phyloP scores from a whole-genome alignment of 306 rosid genomes.

The Vigna angularis region DNA sequence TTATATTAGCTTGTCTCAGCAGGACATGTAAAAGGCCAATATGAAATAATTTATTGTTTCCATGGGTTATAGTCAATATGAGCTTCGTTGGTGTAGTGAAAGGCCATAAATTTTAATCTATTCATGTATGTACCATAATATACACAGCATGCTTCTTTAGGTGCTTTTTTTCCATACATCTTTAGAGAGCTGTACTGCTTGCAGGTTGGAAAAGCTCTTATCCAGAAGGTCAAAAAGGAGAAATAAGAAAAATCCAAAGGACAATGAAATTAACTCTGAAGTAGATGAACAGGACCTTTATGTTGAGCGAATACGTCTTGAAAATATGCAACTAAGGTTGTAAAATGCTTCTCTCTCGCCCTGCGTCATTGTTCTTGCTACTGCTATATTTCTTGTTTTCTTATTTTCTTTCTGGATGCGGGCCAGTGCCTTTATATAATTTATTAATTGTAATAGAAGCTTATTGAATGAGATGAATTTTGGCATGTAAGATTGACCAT shows the following conservation, averaged over 20 bases:
- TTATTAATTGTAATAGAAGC: slow-evolving; percentile 6
- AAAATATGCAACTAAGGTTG: slow-evolving; percentile 86
- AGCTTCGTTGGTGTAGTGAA: slow-evolving; percentile 34
- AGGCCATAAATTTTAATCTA: slow-evolving; percentile 5
- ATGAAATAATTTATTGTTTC: slow-evolving; percentile 35
- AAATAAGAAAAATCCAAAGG: slow-evolving; percentile 54
- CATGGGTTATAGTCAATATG: slow-evolving; percentile 26
- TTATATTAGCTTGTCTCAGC: slow-evolving; percentile 29
- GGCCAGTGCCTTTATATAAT: slow-evolving; percentile 16
- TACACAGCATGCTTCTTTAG: slow-evolving; percentile 26
- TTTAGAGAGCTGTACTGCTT: slow-evolving; percentile 40
- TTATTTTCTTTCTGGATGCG: slow-evolving; percentile 19
- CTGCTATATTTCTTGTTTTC: slow-evolving; percentile 17
- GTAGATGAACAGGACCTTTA: slow-evolving; percentile 53
- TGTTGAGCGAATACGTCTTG: slow-evolving; percentile 88
- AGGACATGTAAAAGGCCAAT: slow-evolving; percentile 29
- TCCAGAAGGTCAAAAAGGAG: slow-evolving; percentile 57
- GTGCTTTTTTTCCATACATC: not conserved
- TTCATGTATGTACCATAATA: slow-evolving; percentile 8
- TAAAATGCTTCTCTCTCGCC: not conserved
- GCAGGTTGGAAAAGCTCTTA: slow-evolving; percentile 76
- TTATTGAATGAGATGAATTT: slow-evolving; percentile 17
- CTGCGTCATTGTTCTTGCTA: slow-evolving; percentile 4
- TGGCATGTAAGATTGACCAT: slow-evolving; percentile 18
- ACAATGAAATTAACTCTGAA: slow-evolving; percentile 54